Base-by-base conservation (phyloP, 495 filamentous ascomycete genomes). In the Parachaetomium inaequale region DNA sequence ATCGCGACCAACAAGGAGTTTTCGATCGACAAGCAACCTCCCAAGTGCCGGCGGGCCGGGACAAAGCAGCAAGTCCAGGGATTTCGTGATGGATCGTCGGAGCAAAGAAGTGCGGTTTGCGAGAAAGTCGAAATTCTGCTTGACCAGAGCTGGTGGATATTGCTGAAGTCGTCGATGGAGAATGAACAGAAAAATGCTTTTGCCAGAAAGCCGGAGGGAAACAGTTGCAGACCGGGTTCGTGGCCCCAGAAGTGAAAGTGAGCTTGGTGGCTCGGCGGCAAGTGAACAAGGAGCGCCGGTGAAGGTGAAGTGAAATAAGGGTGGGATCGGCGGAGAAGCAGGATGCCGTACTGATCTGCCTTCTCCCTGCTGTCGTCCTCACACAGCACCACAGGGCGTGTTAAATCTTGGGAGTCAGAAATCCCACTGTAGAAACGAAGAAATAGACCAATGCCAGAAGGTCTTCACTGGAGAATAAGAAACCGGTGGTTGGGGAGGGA, bases 31-130 rank as follows among this genome's bases (percentile, higher is more conserved):
- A 56, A 45, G 25, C 3, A 31, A 31, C 34, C 21, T 19, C 28
- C 45, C 28, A 43, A 66, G 40, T 58, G 58, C 38, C 38, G 32
- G 32, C 15, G 46, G 17, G 38, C 14, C 15, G 49, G 32, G 36
- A 61, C 46, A 57, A 68, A 65, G 51, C 32, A 46, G 29, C 23
- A 47, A 25, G 60, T 15, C 47, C n/a, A n/a, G n/a, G n/a, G n/a
- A n/a, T n/a, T n/a, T n/a, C n/a, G n/a, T n/a, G n/a, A n/a, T n/a
- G n/a, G n/a, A n/a, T n/a, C n/a, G n/a, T n/a, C n/a, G n/a, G n/a
- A n/a, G n/a, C n/a, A n/a, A n/a, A n/a, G n/a, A n/a, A n/a, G n/a
- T n/a, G n/a, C n/a, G n/a, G n/a, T n/a, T n/a, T n/a, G n/a, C n/a
- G n/a, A n/a, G n/a, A n/a, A n/a, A n/a, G n/a, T n/a, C n/a, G n/a